phyloP scores from a whole-genome alignment of 768 basidiomycete genomes.

The Russula sp. region DNA sequence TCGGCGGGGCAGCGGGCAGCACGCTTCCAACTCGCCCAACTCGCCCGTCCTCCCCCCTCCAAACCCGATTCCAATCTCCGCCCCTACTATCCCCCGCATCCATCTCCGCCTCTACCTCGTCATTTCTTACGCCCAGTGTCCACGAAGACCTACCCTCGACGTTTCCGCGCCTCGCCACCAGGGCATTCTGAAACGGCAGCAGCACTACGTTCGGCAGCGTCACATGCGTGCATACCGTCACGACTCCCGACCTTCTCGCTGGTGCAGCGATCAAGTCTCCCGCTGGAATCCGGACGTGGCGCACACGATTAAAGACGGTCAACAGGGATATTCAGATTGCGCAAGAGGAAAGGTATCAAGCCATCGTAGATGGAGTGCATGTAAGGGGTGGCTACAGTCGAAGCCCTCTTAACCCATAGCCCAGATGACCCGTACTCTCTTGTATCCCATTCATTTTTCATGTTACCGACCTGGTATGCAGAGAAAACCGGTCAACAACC shows the following conservation, averaged over 20 bases:
- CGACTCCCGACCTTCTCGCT: constrained; percentile 53
- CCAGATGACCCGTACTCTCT: no score
- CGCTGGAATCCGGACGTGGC: constrained; percentile 63
- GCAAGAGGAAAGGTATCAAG: constrained; percentile 63
- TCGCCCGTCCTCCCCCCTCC: constrained; percentile 47
- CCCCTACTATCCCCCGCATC: constrained; percentile 27
- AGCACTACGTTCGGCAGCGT: constrained; percentile 53
- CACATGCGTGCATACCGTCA: constrained; percentile 80
- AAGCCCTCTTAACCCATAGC: no score
- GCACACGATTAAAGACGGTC: constrained; percentile 65
- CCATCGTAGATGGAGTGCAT: no score
- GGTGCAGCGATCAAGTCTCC: constrained; percentile 31
- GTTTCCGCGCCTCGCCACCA: constrained; percentile 53
- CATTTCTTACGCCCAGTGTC: constrained; percentile 60
- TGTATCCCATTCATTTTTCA: no score
- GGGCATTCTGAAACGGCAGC: constrained; percentile 73
- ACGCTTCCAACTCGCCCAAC: constrained; percentile 36
- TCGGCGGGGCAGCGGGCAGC: constrained; percentile 69
- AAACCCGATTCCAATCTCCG: constrained; percentile 37
- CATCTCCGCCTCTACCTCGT: constrained; percentile 29
- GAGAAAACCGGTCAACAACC: no score
- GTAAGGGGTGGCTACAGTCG: no score
- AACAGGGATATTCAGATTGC: constrained; percentile 69
- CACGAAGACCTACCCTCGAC: constrained; percentile 68
- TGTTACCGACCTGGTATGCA: no score